Conservation (phyloP, 1,139 yeast genomes). For the Scheffersomyces titani region DNA sequence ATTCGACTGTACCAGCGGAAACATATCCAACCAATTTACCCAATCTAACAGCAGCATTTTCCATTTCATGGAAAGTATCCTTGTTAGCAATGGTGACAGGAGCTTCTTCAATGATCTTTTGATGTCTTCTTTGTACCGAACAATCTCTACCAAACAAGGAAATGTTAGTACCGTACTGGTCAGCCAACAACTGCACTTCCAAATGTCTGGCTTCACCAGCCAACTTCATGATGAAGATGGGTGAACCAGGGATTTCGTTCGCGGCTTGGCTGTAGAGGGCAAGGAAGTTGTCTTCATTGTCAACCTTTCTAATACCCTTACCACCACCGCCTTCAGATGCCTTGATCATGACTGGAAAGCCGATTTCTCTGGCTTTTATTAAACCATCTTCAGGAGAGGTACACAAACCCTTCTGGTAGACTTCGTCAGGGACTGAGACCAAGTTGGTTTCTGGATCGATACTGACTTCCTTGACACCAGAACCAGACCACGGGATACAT, state of each 20-base stretch:
- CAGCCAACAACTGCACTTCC: slow-evolving; percentile 93
- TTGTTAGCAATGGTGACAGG: slow-evolving; percentile 91
- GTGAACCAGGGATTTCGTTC: slow-evolving; percentile 94
- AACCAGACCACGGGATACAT: slow-evolving; percentile 99
- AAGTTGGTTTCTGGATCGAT: slow-evolving; percentile 69
- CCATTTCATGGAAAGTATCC: slow-evolving; percentile 88
- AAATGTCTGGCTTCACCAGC: slow-evolving; percentile 96
- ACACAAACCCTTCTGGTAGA: slow-evolving; percentile 88
- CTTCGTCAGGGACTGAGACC: slow-evolving; percentile 83
- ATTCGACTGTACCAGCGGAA: slow-evolving; percentile 98
- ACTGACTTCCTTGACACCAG: slow-evolving; percentile 83
- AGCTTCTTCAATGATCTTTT: slow-evolving; percentile 94
- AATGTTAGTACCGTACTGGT: slow-evolving; percentile 92
- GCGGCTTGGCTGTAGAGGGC: slow-evolving; percentile 84
- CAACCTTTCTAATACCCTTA: slow-evolving; percentile 95
- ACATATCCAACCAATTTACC: slow-evolving; percentile 97
- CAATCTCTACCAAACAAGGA: slow-evolving; percentile 95
- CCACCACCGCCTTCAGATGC: slow-evolving; percentile 99
- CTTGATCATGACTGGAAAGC: slow-evolving; percentile 95
- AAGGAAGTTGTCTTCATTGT: slow-evolving; percentile 68
- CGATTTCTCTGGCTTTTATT: slow-evolving; percentile 76
- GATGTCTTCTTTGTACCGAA: slow-evolving; percentile 97
- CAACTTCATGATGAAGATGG: slow-evolving; percentile 89
- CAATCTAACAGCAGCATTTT: slow-evolving; percentile 92
- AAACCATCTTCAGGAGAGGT: slow-evolving; percentile 85